Conservation (phyloP, 2,329 filamentous ascomycete genomes). For the Huntiella savannae region DNA sequence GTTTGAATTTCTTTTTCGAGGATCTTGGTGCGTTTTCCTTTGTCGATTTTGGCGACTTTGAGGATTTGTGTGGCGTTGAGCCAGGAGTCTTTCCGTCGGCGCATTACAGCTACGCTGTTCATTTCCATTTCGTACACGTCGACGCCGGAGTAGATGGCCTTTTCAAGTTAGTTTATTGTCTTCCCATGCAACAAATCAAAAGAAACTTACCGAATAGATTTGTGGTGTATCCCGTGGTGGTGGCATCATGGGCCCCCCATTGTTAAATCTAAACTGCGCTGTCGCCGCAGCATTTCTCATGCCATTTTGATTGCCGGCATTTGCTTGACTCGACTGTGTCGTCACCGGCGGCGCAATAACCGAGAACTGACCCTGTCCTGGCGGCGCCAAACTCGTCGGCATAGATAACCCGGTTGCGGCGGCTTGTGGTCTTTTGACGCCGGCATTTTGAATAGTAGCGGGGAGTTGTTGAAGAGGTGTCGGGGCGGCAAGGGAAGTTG, state of each 20-base stretch:
- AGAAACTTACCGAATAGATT: constrained; percentile 39
- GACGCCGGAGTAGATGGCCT: constrained; percentile 85
- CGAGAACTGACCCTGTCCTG: constrained; percentile 25
- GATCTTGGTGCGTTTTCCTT: constrained; percentile 93
- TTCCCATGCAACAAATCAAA: constrained; percentile 8
- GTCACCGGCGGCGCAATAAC: constrained; percentile 12
- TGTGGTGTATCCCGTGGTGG: constrained; percentile 2
- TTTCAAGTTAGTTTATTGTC: constrained; percentile 2
- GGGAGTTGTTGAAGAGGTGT: constrained; percentile 1
- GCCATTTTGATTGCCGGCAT: too few relatives aligned
- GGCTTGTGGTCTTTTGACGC: constrained; percentile 18
- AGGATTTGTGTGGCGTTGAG: constrained; percentile 96
- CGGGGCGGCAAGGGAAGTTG: background rate
- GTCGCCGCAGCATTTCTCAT: constrained; percentile 3
- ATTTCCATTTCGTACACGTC: constrained; percentile 98
- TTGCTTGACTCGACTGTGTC: too few relatives aligned
- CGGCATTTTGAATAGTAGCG: constrained; percentile 19
- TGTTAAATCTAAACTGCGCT: constrained; percentile 3
- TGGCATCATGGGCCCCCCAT: background rate
- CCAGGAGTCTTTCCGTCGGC: constrained; percentile 84
- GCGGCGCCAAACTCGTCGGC: constrained; percentile 20
- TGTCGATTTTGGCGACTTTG: constrained; percentile 92
- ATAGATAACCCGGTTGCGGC: constrained; percentile 4
- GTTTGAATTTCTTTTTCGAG: constrained; percentile 94
- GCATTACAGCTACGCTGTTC: constrained; percentile 85